Evolutionary conservation across 352 stramenopile species (phyloP).

Genomic region (Chrysophaeum taylorii): DNA sequence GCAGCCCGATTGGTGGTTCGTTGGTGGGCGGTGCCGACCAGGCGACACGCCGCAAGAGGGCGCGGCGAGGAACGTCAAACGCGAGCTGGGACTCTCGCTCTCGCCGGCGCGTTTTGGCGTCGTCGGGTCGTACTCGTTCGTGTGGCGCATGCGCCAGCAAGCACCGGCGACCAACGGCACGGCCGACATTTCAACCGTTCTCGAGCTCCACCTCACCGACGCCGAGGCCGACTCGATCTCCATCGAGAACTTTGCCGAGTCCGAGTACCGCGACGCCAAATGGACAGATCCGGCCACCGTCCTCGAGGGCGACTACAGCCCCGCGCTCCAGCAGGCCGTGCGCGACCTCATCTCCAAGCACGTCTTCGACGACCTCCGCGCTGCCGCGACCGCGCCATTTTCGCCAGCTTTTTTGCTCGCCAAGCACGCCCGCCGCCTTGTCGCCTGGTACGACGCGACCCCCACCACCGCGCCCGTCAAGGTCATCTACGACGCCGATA

Average conservation of each 20-base stretch:
- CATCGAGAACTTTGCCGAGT: conserved; percentile 24
- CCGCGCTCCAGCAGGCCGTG: conserved; percentile 33
- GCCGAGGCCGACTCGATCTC: conserved; percentile 20
- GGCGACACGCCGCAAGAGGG: conserved; percentile 33
- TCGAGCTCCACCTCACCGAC: conserved; percentile 18
- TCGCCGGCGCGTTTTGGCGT: conserved; percentile 20
- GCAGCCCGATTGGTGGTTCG: conserved; percentile 41
- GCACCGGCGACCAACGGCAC: conserved; percentile 33
- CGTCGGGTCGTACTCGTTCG: conserved; percentile 32
- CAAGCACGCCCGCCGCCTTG: neutral
- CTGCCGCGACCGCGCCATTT: neutral
- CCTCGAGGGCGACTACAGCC: conserved; percentile 34
- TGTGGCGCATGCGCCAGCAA: conserved; percentile 31
- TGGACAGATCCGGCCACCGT: conserved; percentile 27
- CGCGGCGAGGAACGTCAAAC: conserved; percentile 24
- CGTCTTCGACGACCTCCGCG: neutral
- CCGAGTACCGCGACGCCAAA: conserved; percentile 31
- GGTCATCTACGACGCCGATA: neutral
- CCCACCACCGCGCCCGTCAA: neutral
- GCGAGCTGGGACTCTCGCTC: conserved; percentile 31
- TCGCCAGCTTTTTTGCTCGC: neutral
- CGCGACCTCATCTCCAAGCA: conserved; percentile 24
- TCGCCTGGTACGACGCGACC: neutral
- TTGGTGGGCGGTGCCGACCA: conserved; percentile 33
- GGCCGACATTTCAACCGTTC: conserved; percentile 28